Percentiles rank a stretch among this genome's conserved stretches.
Conservation (phyloP, 2,329 filamentous ascomycete genomes). For the Penicillium sp. region DNA sequence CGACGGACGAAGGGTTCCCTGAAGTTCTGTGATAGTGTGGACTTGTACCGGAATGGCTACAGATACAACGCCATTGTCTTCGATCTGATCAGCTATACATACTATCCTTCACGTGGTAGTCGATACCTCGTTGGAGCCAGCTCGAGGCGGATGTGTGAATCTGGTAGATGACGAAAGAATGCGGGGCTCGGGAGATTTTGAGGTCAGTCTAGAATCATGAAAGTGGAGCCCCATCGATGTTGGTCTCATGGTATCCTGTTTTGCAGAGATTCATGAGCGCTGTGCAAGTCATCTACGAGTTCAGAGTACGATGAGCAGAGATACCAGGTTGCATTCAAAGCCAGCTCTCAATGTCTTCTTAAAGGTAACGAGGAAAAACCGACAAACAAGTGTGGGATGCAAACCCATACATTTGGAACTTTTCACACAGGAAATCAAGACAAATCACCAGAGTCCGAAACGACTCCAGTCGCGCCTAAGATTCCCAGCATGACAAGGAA, state of each 20-base stretch:
- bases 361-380: background rate
- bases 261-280: background rate
- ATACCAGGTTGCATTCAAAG: constrained; percentile 16
- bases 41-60: background rate
- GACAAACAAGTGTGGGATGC: background rate
- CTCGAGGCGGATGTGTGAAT: background rate
- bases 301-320: constrained; percentile 3
- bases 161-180: background rate
- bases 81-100: background rate
- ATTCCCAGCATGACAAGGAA: constrained; percentile 6
- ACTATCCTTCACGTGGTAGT: background rate
- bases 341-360: background rate
- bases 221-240: background rate
- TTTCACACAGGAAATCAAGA: background rate
- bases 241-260: background rate
- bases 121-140: background rate
- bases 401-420: constrained; percentile 4
- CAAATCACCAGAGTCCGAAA: background rate
- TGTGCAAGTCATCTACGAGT: background rate
- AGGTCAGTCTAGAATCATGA: background rate
- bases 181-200: background rate
- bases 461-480: background rate
- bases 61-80: background rate
- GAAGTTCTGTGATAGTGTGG: background rate
- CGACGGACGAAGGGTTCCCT: background rate